Percentiles rank a stretch among this genome's conserved stretches.
phyloP scores from a whole-genome alignment of 768 basidiomycete genomes.

The Rhodotorula toruloides region DNA sequence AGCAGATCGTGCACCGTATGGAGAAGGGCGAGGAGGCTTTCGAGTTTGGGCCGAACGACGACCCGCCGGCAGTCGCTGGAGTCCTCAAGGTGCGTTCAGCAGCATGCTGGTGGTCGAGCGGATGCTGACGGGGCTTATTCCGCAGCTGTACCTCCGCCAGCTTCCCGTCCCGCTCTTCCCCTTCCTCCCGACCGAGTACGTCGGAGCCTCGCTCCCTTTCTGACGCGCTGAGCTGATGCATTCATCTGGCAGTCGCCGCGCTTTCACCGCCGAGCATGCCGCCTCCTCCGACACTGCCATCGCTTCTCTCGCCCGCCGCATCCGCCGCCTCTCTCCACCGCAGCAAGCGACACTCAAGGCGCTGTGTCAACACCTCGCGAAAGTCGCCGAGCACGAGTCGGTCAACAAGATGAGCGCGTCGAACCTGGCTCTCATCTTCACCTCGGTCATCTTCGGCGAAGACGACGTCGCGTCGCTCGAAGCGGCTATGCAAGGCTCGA shows the following conservation, averaged over 20 bases:
- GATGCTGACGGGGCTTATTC: background rate
- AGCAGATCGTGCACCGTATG: slow-evolving; percentile 37
- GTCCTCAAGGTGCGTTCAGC: slow-evolving; percentile 38
- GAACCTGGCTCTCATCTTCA: slow-evolving; percentile 37
- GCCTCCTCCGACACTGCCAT: slow-evolving; percentile 5
- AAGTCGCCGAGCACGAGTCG: slow-evolving; percentile 26
- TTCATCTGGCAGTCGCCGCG: slow-evolving; percentile 2
- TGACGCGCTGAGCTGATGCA: background rate
- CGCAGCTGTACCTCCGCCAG: slow-evolving; percentile 42
- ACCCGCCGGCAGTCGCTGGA: slow-evolving; percentile 35
- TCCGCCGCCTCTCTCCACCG: slow-evolving; percentile 34
- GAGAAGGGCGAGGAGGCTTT: slow-evolving; percentile 42
- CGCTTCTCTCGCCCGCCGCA: slow-evolving; percentile 16
- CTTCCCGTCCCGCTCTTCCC: slow-evolving; percentile 39
- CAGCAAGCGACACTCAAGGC: slow-evolving; percentile 42
- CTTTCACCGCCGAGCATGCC: slow-evolving; percentile 12
- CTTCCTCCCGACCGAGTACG: slow-evolving; percentile 28
- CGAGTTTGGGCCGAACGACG: slow-evolving; percentile 36
- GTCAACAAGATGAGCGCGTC: slow-evolving; percentile 40
- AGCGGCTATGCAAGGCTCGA: background rate
- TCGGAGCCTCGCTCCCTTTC: background rate
- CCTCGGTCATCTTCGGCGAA: slow-evolving; percentile 35
- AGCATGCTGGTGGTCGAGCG: background rate
- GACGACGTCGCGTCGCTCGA: slow-evolving; percentile 31
- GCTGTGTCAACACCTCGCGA: slow-evolving; percentile 38